A percentile compares a stretch with the other conserved stretches of the same genome.
These are phyloP conservation scores for Aspergillus quadricinctus DNA, from an alignment of 2,329 filamentous ascomycete species.

Conservation along the genomic window DNA sequence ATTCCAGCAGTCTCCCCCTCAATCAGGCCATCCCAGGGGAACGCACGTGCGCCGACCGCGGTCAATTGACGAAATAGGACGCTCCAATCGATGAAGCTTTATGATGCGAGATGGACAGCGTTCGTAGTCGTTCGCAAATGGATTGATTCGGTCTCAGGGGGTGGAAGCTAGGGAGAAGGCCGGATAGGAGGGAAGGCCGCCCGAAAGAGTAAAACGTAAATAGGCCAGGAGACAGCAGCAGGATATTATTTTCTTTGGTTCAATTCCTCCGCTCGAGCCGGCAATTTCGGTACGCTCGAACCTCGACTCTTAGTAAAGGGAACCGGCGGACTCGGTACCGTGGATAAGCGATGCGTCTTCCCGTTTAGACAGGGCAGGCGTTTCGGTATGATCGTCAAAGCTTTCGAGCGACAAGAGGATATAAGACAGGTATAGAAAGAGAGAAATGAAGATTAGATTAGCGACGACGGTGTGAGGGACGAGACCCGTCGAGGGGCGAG, in stretches of 20 bases:
- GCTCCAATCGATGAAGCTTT: not conserved
- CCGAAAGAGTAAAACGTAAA: slow-evolving; percentile 35
- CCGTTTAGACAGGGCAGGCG: not conserved
- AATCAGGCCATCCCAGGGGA: slow-evolving; percentile 29
- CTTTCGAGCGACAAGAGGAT: not conserved
- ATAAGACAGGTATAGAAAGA: not conserved
- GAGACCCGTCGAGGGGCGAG: not conserved
- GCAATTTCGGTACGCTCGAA: slow-evolving; percentile 11
- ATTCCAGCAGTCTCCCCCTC: slow-evolving; percentile 12
- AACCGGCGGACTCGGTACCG: slow-evolving; percentile 16
- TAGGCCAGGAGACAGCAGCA: slow-evolving; percentile 14
- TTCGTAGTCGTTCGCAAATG: not conserved
- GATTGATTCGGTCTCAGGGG: not conserved
- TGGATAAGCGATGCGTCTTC: slow-evolving; percentile 9
- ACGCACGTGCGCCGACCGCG: slow-evolving; percentile 2
- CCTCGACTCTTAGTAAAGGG: not conserved
- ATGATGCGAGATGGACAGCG: not conserved
- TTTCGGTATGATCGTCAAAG: not conserved
- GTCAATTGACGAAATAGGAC: not conserved
- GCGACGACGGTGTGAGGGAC: not conserved
- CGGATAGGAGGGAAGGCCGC: slow-evolving; percentile 11
- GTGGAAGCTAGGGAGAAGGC: not conserved
- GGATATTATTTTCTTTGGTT: not conserved
- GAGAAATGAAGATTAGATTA: not conserved
- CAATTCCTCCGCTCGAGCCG: slow-evolving; percentile 5